These are phyloP conservation scores for Isatis tinctoria DNA, from an alignment of 345 rosid genomes.

Conservation along the genomic window DNA sequence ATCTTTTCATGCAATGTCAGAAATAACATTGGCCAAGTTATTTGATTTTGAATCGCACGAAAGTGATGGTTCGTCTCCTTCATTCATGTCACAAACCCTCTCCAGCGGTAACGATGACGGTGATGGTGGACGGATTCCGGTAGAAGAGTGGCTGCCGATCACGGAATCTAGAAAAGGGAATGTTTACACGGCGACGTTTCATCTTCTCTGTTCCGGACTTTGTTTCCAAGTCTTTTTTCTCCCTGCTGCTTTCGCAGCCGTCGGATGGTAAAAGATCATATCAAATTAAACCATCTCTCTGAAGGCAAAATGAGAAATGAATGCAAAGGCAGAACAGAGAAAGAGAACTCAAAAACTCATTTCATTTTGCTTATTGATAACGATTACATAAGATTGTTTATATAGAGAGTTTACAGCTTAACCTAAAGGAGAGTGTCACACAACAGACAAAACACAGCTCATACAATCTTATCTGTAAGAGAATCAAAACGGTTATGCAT, in stretches of 20 bases:
- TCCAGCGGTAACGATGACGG: slow-evolving; percentile 19
- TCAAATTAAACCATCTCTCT: not conserved
- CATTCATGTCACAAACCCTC: slow-evolving; percentile 19
- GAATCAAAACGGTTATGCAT: too few relatives aligned
- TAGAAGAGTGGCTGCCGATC: slow-evolving; percentile 72
- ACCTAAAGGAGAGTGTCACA: too few relatives aligned
- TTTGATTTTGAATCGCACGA: slow-evolving; percentile 30
- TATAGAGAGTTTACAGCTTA: too few relatives aligned
- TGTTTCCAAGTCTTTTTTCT: slow-evolving; percentile 77
- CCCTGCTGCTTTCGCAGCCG: slow-evolving; percentile 76
- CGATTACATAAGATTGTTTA: too few relatives aligned
- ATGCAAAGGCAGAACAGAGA: too few relatives aligned
- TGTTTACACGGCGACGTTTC: slow-evolving; percentile 72
- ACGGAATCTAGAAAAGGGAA: slow-evolving; percentile 90
- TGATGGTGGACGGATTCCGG: slow-evolving; percentile 13
- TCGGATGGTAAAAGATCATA: slow-evolving; percentile 57
- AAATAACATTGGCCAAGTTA: not conserved
- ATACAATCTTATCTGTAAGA: too few relatives aligned
- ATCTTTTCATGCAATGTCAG: slow-evolving; percentile 9
- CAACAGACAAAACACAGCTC: too few relatives aligned
- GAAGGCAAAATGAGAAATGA: too few relatives aligned
- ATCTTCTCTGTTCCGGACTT: slow-evolving; percentile 78
- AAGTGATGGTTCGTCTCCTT: slow-evolving; percentile 19
- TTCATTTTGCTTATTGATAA: too few relatives aligned
- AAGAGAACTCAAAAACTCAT: too few relatives aligned